These are phyloP conservation scores for Termitomyces sp. DNA, from an alignment of 768 basidiomycete species.

Conservation along the genomic window DNA sequence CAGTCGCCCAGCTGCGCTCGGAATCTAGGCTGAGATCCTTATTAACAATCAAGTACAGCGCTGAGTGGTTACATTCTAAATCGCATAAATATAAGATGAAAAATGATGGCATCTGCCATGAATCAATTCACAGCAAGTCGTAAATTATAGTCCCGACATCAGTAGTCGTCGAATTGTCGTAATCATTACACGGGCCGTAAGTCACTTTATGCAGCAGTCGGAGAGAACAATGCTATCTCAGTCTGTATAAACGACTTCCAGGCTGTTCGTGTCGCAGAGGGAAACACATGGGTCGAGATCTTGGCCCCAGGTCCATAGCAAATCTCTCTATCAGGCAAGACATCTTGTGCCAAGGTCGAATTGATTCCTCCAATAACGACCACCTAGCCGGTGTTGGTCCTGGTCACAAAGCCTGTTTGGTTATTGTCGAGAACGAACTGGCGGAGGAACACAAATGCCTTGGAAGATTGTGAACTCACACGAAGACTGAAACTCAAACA, in stretches of 20 bases:
- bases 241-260: conserved; percentile 51
- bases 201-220: background rate
- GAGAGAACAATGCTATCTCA: conserved; percentile 25
- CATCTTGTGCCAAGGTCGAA: conserved; percentile 36
- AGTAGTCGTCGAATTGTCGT: background rate
- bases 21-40: too few relatives aligned
- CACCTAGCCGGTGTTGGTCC: conserved; percentile 20
- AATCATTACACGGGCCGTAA: background rate
- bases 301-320: conserved; percentile 50
- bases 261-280: conserved; percentile 50
- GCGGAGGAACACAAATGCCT: conserved; percentile 61
- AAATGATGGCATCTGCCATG: background rate
- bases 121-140: conserved; percentile 29
- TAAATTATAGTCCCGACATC: conserved; percentile 45
- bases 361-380: conserved; percentile 48
- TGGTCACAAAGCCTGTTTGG: conserved; percentile 51
- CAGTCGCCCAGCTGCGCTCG: too few relatives aligned
- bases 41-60: too few relatives aligned
- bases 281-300: conserved; percentile 51
- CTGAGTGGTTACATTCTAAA: too few relatives aligned
- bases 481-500: background rate
- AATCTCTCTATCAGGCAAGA: conserved; percentile 55
- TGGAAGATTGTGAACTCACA: background rate
- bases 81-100: background rate
- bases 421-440: conserved; percentile 69